Evolutionary conservation across 2,329 filamentous ascomycete species (phyloP), one percentile per base, ranked within the genome.

Genomic region (Septoria petroselini): DNA sequence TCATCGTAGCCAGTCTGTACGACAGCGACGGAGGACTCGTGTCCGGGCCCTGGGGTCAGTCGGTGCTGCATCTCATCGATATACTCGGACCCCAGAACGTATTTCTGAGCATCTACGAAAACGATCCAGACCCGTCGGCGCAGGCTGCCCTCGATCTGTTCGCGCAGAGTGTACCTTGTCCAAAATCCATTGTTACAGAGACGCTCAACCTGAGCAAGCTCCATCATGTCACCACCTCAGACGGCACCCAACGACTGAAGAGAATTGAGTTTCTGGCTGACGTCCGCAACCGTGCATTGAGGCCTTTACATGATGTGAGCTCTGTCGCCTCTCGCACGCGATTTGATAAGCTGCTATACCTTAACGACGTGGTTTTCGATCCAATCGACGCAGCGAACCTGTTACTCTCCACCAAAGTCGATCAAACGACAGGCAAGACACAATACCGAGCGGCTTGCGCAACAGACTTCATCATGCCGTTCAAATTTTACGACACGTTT

Each of bases 251-350:
- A 33, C 78, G 82, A n/a, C 73, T 84, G 30, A 88, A 88, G 66
- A 78, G 86, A n/a, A 83, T 90, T 35, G 78, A 83, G 23, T 89
- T 84, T 66, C 73, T 90, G 15, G 84, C 86, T 9, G 81, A 85
- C 64, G 81, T 88, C 41, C 79, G 86, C 41, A 90, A 90, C 65
- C 78, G 80, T 38, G 85, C 84, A 0, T 68, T 90, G 18, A 71
- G 75, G 30, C 85, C 85, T 0, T 72, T 90, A 8, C 76, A 82
- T 34, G 71, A 72, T 23, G 52, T 60, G 3, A 75, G 80, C 31
- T 73, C 71, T n/a, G 50, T 64, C 3, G 68, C 69, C 15, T 67
- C 63, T 31, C 62, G 68, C 9, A 65, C 68, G 1, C 51, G 41
- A 5, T 83, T 76, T 57, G 79, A 83, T 63, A 80, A 76, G 58